phyloP scores from a whole-genome alignment of 2,329 filamentous ascomycete species.

The Aspergillus fischeri region DNA sequence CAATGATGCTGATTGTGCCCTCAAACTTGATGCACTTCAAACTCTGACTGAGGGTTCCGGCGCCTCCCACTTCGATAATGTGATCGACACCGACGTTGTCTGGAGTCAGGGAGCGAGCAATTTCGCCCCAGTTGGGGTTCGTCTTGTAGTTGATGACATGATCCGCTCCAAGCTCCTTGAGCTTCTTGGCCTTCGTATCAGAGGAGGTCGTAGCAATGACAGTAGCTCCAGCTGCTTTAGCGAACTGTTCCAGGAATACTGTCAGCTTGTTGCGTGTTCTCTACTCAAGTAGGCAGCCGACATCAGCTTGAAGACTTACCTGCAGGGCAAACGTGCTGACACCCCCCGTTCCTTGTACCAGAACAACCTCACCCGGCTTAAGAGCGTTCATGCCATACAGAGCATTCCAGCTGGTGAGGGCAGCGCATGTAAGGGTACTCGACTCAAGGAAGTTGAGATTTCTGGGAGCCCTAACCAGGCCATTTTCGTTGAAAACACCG shows the following conservation, averaged over 20 bases:
- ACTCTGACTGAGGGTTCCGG: conserved; percentile 55
- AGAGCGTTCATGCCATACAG: conserved; percentile 55
- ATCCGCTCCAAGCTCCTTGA: conserved; percentile 55
- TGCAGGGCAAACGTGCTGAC: conserved; percentile 56
- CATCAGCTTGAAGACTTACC: conserved; percentile 20
- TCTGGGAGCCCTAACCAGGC: conserved; percentile 60
- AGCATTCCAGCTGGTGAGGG: conserved; percentile 63
- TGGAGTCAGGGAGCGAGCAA: conserved; percentile 50
- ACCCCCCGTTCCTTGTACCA: conserved; percentile 60
- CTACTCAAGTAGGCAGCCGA: not conserved
- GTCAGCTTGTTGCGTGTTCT: not conserved
- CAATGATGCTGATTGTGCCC: conserved; percentile 54
- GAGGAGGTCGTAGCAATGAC: conserved; percentile 60
- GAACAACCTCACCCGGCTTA: conserved; percentile 52
- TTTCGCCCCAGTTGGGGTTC: conserved; percentile 56
- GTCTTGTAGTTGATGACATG: conserved; percentile 60
- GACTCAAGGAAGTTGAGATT: conserved; percentile 53
- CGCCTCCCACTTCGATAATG: conserved; percentile 63
- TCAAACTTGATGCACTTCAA: conserved; percentile 53
- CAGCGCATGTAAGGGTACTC: conserved; percentile 58
- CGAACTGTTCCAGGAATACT: conserved; percentile 34
- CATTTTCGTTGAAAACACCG: conserved; percentile 63
- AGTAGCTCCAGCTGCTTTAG: conserved; percentile 48
- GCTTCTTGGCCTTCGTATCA: conserved; percentile 49
- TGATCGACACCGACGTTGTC: conserved; percentile 56